Conservation (phyloP, 2,329 filamentous ascomycete species). For the Chalaropsis ovoidea region DNA sequence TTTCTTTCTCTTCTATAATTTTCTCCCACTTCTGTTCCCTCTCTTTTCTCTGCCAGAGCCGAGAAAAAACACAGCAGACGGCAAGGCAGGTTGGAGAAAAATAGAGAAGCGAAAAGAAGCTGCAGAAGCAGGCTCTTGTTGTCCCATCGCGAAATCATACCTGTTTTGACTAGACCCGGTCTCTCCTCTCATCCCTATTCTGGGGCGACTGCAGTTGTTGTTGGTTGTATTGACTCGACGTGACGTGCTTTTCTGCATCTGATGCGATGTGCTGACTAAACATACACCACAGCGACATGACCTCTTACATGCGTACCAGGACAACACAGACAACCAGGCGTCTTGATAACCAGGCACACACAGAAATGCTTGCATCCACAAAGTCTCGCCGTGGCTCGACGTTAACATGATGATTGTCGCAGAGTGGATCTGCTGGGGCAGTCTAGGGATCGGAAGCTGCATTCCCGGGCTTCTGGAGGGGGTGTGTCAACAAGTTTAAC, state of each 20-base stretch:
- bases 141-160: background rate
- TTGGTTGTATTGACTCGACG: background rate
- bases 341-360: background rate
- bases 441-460: background rate
- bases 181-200: background rate
- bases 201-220: background rate
- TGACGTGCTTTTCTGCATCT: no score
- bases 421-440: background rate
- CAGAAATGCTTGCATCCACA: background rate
- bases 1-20: background rate
- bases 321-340: background rate
- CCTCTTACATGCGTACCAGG: background rate
- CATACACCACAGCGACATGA: no score
- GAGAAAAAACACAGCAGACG: background rate
- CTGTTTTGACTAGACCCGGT: background rate
- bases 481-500: background rate
- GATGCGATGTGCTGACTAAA: no score
- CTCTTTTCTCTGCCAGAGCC: background rate
- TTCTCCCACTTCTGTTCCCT: background rate
- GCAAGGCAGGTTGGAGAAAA: background rate
- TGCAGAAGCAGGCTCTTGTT: background rate
- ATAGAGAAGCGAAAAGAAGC: background rate
- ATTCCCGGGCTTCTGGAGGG: background rate
- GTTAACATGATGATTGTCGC: background rate
- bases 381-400: background rate